A percentile compares a stretch with the other conserved stretches of the same genome.
Conservation (phyloP, 1,284 basidiomycete genomes). For the Tremellales sp. region DNA sequence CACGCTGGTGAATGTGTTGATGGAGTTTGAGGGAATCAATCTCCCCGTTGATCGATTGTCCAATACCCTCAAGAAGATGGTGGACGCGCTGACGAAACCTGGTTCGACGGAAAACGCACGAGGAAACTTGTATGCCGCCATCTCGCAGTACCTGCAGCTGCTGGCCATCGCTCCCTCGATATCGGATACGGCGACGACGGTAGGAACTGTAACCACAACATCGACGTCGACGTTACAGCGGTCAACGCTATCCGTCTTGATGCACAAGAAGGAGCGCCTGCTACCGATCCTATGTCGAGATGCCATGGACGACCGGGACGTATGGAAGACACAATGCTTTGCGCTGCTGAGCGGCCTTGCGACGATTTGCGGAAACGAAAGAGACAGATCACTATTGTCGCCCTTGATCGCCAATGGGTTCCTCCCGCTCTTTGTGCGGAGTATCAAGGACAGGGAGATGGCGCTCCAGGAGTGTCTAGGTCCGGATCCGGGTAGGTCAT, state of each 20-base stretch:
- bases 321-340: conserved; percentile 89
- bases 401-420: conserved; percentile 73
- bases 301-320: conserved; percentile 88
- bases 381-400: conserved; percentile 52
- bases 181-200: conserved; percentile 10
- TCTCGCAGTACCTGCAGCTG: conserved; percentile 83
- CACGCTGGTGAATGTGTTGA: conserved; percentile 68
- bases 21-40: conserved; percentile 57
- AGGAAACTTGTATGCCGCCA: conserved; percentile 90
- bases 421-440: conserved; percentile 74
- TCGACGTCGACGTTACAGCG: conserved; percentile 52
- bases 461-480: conserved; percentile 75
- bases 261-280: conserved; percentile 62
- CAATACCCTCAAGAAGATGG: conserved; percentile 66
- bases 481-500: conserved; percentile 73
- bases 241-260: conserved; percentile 59
- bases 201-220: conserved; percentile 2
- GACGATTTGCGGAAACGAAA: conserved; percentile 44
- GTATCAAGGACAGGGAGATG: conserved; percentile 76
- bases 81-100: conserved; percentile 72
- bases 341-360: conserved; percentile 51
- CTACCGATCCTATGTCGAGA: conserved; percentile 77
- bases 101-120: conserved; percentile 82
- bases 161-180: conserved; percentile 32
- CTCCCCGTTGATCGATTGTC: conserved; percentile 76